These are phyloP conservation scores for Pseudogymnoascus sp. DNA, from an alignment of 2,329 filamentous ascomycete species.

Conservation along the genomic window DNA sequence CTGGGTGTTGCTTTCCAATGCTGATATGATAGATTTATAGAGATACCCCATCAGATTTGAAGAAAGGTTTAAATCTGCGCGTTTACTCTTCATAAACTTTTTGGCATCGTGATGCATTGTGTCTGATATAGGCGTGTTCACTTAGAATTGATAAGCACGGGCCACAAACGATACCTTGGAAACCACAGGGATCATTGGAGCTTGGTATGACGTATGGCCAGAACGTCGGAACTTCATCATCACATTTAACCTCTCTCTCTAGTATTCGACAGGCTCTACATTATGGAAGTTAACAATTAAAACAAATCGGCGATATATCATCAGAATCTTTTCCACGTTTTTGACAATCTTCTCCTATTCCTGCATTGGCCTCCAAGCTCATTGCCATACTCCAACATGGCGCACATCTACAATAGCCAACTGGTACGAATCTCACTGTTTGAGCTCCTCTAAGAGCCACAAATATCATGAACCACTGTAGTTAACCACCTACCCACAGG, in stretches of 20 bases:
- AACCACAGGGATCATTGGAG: background rate
- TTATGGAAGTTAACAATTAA: background rate
- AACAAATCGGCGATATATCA: background rate
- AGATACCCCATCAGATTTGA: constrained; percentile 4
- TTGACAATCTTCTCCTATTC: background rate
- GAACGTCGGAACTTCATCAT: background rate
- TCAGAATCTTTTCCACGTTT: background rate
- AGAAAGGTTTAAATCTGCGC: background rate
- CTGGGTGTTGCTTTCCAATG: constrained; percentile 76
- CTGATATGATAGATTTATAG: constrained; percentile 32
- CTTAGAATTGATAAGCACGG: background rate
- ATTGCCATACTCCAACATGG: constrained; percentile 16
- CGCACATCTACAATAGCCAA: constrained; percentile 36
- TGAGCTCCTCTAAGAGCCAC: background rate
- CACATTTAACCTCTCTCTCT: background rate
- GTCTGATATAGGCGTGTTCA: background rate
- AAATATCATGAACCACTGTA: background rate
- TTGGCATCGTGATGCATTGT: background rate
- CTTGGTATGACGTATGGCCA: constrained; percentile 6
- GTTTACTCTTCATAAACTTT: background rate
- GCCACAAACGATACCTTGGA: constrained; percentile 4
- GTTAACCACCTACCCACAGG: constrained; percentile 15
- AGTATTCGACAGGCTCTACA: background rate
- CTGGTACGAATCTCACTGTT: constrained; percentile 27
- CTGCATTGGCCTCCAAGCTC: background rate